Evolutionary conservation across 2,329 filamentous ascomycete species (phyloP).

Genomic region (Alternaria conjuncta): DNA sequence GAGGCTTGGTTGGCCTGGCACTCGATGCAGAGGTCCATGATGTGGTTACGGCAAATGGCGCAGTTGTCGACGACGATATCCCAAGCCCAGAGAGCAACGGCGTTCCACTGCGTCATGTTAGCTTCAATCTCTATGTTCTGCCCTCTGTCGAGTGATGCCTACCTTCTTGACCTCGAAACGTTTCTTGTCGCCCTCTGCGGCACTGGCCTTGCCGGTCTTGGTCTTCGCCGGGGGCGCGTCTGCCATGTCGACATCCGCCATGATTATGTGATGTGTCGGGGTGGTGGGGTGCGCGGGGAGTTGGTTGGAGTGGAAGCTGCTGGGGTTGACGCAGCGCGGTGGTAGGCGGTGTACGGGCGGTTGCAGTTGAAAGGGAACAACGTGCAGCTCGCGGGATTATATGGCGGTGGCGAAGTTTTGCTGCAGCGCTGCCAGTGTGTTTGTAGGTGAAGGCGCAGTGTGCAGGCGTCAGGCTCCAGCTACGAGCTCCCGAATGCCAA

Average conservation of each 20-base stretch:
- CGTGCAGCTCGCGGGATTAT: slow-evolving; percentile 7
- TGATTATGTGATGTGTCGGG: slow-evolving; percentile 50
- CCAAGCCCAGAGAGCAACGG: slow-evolving; percentile 98
- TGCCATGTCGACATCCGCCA: slow-evolving; percentile 98
- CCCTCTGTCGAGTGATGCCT: slow-evolving; percentile 23
- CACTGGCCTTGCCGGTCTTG: slow-evolving; percentile 59
- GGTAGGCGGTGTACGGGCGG: background rate
- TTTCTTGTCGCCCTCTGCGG: slow-evolving; percentile 76
- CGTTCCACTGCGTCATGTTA: slow-evolving; percentile 78
- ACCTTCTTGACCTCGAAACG: slow-evolving; percentile 99
- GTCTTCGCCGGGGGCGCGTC: slow-evolving; percentile 70
- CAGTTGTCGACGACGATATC: slow-evolving; percentile 99
- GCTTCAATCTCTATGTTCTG: slow-evolving; percentile 13
- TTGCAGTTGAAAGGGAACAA: background rate
- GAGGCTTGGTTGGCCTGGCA: slow-evolving; percentile 99
- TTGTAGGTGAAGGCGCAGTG: slow-evolving; percentile 6
- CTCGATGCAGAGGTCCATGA: slow-evolving; percentile 99
- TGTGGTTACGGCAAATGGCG: slow-evolving; percentile 98
- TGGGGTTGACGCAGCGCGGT: background rate
- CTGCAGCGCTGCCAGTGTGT: background rate
- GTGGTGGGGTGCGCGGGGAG: slow-evolving; percentile 32
- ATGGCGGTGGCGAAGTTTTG: slow-evolving; percentile 11
- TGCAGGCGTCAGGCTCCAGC: slow-evolving; percentile 21
- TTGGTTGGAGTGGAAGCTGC: slow-evolving; percentile 6
- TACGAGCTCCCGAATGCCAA: slow-evolving; percentile 18